phyloP scores from a whole-genome alignment of 129 eudicot species.

The Lactuca sativa region DNA sequence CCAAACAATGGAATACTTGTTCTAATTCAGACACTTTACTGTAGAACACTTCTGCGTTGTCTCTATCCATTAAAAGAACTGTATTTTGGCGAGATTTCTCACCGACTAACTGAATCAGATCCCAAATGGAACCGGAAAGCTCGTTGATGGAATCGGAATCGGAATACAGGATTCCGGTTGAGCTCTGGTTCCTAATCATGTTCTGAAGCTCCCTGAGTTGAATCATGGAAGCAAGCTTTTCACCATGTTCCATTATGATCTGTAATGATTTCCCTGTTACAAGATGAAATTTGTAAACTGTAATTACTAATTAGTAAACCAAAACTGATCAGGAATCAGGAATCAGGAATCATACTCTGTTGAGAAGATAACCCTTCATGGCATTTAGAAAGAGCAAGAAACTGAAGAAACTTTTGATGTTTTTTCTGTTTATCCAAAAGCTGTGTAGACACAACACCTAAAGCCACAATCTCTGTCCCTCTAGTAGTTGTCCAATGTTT shows the following conservation, averaged over 20 bases:
- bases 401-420: constrained; percentile 84
- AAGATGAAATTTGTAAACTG: not conserved
- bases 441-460: constrained; percentile 72
- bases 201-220: constrained; percentile 81
- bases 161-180: constrained; percentile 32
- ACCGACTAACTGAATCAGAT: constrained; percentile 87
- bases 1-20: constrained; percentile 76
- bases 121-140: constrained; percentile 87
- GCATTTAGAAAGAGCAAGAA: constrained; percentile 95
- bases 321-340: constrained; percentile 3
- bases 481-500: constrained; percentile 99
- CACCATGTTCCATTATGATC: constrained; percentile 92
- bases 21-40: constrained; percentile 91
- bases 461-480: constrained; percentile 80
- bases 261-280: constrained; percentile 78
- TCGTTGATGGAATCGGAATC: constrained; percentile 44
- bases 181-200: constrained; percentile 52
- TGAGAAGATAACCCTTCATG: constrained; percentile 73
- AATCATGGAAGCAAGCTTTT: constrained; percentile 85
- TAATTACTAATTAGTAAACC: not conserved
- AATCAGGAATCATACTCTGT: constrained; percentile 60
- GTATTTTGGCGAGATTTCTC: constrained; percentile 84
- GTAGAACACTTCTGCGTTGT: constrained; percentile 90
- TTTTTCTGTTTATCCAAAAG: constrained; percentile 87
- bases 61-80: constrained; percentile 95